phyloP scores from a whole-genome alignment of 2,329 filamentous ascomycete genomes.

The Scedosporium dehoogii region DNA sequence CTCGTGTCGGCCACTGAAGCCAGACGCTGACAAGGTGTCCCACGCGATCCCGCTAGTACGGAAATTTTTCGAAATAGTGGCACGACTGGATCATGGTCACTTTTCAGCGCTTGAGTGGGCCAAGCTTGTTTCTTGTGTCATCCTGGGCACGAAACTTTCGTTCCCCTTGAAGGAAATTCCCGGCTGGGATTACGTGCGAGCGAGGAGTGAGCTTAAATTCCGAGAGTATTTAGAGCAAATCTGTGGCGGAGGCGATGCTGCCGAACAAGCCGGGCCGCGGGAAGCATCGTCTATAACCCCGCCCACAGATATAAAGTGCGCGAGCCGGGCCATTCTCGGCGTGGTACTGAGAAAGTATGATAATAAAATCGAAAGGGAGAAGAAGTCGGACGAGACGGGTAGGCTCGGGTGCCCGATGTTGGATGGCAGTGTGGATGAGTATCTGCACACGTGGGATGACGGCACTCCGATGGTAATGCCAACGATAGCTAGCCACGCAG shows the following conservation, averaged over 20 bases:
- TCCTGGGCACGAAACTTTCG: neutral
- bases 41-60: neutral
- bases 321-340: slow-evolving; percentile 33
- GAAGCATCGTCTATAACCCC: slow-evolving; percentile 13
- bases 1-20: neutral
- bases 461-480: slow-evolving; percentile 15
- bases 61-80: neutral
- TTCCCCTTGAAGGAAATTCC: neutral
- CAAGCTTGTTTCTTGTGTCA: neutral
- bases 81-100: neutral
- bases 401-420: slow-evolving; percentile 38
- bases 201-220: slow-evolving; percentile 28
- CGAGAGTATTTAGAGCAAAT: slow-evolving; percentile 27
- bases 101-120: slow-evolving; percentile 1
- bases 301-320: slow-evolving; percentile 31
- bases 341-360: slow-evolving; percentile 37
- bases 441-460: slow-evolving; percentile 34
- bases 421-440: slow-evolving; percentile 37
- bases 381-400: slow-evolving; percentile 11
- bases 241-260: slow-evolving; percentile 13
- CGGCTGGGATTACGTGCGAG: slow-evolving; percentile 23
- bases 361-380: slow-evolving; percentile 22
- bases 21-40: neutral
- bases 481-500: neutral
- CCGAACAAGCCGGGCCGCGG: slow-evolving; percentile 6